These are phyloP conservation scores for Kappamyces sp. DNA, from an alignment of 192 early-diverging fungal species.

Conservation along the genomic window DNA sequence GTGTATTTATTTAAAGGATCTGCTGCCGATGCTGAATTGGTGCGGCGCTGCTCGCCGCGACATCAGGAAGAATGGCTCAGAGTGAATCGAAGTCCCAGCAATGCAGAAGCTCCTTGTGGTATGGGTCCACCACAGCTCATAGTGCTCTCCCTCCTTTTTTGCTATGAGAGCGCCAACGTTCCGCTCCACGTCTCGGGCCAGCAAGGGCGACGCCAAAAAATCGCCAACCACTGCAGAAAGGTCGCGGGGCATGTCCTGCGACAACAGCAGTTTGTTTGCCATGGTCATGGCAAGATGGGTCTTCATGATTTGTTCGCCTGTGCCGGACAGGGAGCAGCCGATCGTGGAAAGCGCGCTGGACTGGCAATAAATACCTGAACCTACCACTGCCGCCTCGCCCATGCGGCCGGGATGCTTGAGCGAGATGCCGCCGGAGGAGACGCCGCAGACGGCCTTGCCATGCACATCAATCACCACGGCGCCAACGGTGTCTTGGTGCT, in stretches of 20 bases:
- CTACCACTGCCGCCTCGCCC: constrained; percentile 83
- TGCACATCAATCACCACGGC: constrained; percentile 64
- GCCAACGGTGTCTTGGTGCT: constrained; percentile 74
- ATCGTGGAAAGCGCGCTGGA: constrained; percentile 18
- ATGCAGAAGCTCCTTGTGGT: constrained; percentile 13
- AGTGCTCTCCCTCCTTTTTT: neutral
- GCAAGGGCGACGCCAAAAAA: neutral
- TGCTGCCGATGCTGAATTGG: too few relatives aligned
- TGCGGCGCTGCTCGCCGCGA: neutral
- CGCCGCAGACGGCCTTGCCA: constrained; percentile 65
- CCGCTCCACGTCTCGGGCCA: constrained; percentile 2
- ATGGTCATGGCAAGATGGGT: constrained; percentile 50
- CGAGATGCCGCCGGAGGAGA: constrained; percentile 82
- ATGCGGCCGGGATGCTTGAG: constrained; percentile 61
- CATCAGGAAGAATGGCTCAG: neutral
- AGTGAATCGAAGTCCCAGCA: neutral
- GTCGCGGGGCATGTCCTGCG: neutral
- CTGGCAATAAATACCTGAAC: constrained; percentile 77
- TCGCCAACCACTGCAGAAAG: neutral
- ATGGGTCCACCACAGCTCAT: constrained; percentile 11
- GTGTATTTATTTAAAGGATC: neutral
- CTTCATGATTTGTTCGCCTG: constrained; percentile 83
- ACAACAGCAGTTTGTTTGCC: neutral
- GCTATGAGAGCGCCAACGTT: constrained; percentile 9
- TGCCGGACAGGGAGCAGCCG: constrained; percentile 64